Conservation (phyloP, 805 yeast genomes). For the Nakazawaea anatomiae region DNA sequence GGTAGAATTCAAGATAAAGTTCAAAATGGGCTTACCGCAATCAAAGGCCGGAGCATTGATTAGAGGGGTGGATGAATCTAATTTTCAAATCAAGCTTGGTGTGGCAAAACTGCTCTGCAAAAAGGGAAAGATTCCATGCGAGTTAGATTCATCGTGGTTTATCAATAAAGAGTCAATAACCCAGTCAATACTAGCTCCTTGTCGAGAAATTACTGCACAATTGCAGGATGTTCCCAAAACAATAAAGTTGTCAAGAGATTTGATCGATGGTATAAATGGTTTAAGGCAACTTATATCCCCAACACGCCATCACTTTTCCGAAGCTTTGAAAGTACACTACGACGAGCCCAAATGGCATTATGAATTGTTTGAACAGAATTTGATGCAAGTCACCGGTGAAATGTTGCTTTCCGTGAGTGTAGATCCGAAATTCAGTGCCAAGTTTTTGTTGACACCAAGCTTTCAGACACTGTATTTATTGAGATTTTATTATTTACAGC, state of each 20-base stretch:
- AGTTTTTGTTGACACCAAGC: not conserved
- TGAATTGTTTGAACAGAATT: not conserved
- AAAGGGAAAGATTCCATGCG: not conserved
- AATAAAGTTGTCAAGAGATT: not conserved
- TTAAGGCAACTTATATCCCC: not conserved
- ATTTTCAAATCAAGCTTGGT: not conserved
- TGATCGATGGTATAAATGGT: not conserved
- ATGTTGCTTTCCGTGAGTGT: not conserved
- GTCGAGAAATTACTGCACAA: not conserved
- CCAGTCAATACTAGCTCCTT: not conserved
- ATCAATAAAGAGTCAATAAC: not conserved
- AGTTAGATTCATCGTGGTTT: not conserved
- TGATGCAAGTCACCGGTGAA: not conserved
- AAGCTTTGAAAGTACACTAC: not conserved
- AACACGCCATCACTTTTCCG: not conserved
- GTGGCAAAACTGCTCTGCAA: not conserved
- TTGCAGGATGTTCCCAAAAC: not conserved
- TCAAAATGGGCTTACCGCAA: not conserved
- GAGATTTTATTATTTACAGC: not conserved
- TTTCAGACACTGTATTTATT: not conserved
- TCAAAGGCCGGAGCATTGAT: not conserved
- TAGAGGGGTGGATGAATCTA: not conserved
- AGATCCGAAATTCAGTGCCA: not conserved
- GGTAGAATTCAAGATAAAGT: not conserved
- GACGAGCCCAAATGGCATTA: not conserved